These are phyloP conservation scores for Fraxinus xanthoxyloides DNA, from an alignment of 305 asterid species.

Conservation along the genomic window DNA sequence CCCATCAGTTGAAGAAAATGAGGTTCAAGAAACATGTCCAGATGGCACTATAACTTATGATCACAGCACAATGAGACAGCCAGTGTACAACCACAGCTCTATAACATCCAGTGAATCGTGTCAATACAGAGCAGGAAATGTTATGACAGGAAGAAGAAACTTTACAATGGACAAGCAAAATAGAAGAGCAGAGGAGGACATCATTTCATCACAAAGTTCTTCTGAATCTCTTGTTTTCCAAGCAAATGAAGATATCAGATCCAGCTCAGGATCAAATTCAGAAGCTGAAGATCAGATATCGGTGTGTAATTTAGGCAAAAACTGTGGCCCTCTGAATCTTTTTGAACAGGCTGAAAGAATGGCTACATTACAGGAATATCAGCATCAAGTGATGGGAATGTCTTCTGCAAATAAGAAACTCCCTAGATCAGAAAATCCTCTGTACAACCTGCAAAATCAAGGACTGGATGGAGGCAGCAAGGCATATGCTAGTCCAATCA, in stretches of 20 bases:
- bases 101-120: slow-evolving; percentile 36
- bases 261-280: slow-evolving; percentile 82
- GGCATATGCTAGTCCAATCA: slow-evolving; percentile 29
- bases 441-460: slow-evolving; percentile 25
- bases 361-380: slow-evolving; percentile 39
- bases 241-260: slow-evolving; percentile 63
- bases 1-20: slow-evolving; percentile 48
- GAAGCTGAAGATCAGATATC: slow-evolving; percentile 53
- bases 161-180: slow-evolving; percentile 30
- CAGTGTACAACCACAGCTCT: slow-evolving; percentile 37
- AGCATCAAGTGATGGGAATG: slow-evolving; percentile 28
- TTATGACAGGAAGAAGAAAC: slow-evolving; percentile 23
- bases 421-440: slow-evolving; percentile 35
- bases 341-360: slow-evolving; percentile 42
- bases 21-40: slow-evolving; percentile 59
- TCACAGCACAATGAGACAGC: slow-evolving; percentile 36
- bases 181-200: slow-evolving; percentile 55
- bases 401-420: slow-evolving; percentile 23
- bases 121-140: slow-evolving; percentile 33
- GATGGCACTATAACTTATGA: slow-evolving; percentile 56
- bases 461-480: slow-evolving; percentile 21
- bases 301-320: slow-evolving; percentile 41
- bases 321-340: slow-evolving; percentile 27
- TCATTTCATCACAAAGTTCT: slow-evolving; percentile 73
- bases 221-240: slow-evolving; percentile 66